Evolutionary conservation across 1,284 basidiomycete genomes (phyloP).

Genomic region (Schizopora paradoxa): DNA sequence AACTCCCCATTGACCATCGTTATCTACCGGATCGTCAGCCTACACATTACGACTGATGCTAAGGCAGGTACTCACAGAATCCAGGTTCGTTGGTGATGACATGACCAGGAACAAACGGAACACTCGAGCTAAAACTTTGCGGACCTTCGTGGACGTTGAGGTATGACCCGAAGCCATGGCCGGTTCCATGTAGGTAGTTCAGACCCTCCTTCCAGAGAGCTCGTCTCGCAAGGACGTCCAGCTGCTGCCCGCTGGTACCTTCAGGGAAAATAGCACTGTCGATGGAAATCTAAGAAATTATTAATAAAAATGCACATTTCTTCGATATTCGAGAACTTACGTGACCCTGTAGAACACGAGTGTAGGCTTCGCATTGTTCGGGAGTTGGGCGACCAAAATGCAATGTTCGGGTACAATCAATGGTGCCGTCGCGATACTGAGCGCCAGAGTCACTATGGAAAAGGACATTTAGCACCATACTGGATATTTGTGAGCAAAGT

Average conservation of each 20-base stretch:
- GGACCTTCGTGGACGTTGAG: conserved; percentile 76
- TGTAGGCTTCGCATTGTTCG: conserved; percentile 88
- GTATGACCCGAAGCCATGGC: conserved; percentile 80
- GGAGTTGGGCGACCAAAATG: conserved; percentile 81
- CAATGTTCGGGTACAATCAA: conserved; percentile 88
- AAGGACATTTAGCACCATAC: conserved; percentile 12
- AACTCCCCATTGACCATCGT: conserved; percentile 82
- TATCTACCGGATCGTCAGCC: conserved; percentile 43
- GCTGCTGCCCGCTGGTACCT: conserved; percentile 74
- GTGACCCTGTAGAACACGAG: conserved; percentile 93
- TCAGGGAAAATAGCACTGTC: conserved; percentile 86
- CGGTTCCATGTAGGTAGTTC: conserved; percentile 83
- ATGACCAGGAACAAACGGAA: conserved; percentile 74
- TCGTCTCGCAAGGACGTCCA: conserved; percentile 83
- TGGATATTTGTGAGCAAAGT: conserved; percentile 9
- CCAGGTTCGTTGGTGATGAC: conserved; percentile 88
- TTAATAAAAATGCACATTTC: conserved; percentile 11
- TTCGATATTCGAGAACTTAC: conserved; percentile 41
- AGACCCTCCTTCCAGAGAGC: conserved; percentile 86
- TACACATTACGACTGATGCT: conserved; percentile 15
- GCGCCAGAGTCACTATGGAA: conserved; percentile 76
- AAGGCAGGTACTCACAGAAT: conserved; percentile 52
- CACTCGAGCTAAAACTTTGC: conserved; percentile 61
- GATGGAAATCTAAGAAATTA: conserved; percentile 70
- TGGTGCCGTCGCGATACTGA: conserved; percentile 87